These are phyloP conservation scores for Macrophomina phaseolina DNA, from an alignment of 2,329 filamentous ascomycete genomes.

Conservation along the genomic window DNA sequence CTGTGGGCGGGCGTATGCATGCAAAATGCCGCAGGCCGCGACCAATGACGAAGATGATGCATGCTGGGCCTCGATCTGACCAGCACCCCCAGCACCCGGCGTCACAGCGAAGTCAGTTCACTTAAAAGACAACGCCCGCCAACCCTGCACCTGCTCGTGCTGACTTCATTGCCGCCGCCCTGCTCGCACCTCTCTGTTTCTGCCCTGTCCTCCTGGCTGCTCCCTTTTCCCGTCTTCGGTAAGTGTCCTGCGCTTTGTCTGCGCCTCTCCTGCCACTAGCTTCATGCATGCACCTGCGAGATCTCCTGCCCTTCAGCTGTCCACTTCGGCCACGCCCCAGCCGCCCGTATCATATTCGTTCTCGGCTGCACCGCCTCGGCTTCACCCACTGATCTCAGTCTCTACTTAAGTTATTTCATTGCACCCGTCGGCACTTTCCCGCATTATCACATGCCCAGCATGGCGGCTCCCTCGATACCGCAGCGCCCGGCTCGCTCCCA, in stretches of 20 bases:
- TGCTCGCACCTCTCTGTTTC: not conserved
- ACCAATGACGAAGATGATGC: slow-evolving; percentile 17
- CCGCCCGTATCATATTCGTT: not conserved
- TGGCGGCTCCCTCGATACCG: slow-evolving; percentile 63
- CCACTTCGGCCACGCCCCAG: not conserved
- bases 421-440: not conserved
- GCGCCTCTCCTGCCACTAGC: slow-evolving; percentile 10
- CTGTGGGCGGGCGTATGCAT: slow-evolving; percentile 21
- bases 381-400: not conserved
- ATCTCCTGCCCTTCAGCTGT: not conserved
- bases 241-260: slow-evolving; percentile 22
- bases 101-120: slow-evolving; percentile 13
- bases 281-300: slow-evolving; percentile 10
- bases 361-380: not conserved
- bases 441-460: slow-evolving; percentile 35
- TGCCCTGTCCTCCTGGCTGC: not conserved
- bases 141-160: slow-evolving; percentile 2
- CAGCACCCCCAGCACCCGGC: slow-evolving; percentile 21
- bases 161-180: not conserved
- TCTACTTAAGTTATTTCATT: slow-evolving; percentile 1
- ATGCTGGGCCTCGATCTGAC: slow-evolving; percentile 20
- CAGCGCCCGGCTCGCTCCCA: slow-evolving; percentile 65
- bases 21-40: slow-evolving; percentile 20
- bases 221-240: slow-evolving; percentile 16
- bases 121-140: slow-evolving; percentile 24